These are phyloP conservation scores for Amphirosellinia nigrospora DNA, from an alignment of 495 filamentous ascomycete genomes.

Conservation along the genomic window DNA sequence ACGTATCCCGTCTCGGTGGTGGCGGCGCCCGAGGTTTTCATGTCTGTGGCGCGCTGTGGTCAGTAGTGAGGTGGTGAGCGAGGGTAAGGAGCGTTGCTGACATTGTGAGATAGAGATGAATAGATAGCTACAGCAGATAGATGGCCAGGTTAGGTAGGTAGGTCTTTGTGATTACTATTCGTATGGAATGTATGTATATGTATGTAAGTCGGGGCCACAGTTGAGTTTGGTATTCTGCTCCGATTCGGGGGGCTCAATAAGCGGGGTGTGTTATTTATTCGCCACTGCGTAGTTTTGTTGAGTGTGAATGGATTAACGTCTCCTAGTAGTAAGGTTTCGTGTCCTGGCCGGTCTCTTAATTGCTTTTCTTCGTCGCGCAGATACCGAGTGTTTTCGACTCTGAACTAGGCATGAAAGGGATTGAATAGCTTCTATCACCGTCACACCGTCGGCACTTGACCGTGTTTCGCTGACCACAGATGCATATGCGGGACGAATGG, in stretches of 20 bases:
- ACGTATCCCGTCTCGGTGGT: conserved; percentile 8
- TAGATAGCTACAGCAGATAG: background rate
- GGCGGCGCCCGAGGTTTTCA: background rate
- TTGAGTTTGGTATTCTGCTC: background rate
- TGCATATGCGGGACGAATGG: too few relatives aligned
- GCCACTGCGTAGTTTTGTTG: too few relatives aligned
- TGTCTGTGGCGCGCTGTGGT: background rate
- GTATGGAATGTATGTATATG: background rate
- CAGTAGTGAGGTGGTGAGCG: background rate
- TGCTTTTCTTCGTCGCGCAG: background rate
- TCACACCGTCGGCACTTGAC: background rate
- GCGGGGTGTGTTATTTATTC: conserved; percentile 2
- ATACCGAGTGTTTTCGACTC: background rate
- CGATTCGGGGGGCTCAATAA: background rate
- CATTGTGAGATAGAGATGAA: background rate
- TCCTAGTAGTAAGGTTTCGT: background rate
- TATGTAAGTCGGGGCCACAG: background rate
- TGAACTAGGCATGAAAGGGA: background rate
- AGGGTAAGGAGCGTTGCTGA: background rate
- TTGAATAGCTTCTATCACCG: background rate
- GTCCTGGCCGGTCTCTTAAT: background rate
- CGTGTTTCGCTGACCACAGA: background rate
- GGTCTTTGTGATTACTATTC: background rate
- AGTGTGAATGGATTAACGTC: background rate
- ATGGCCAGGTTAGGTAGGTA: background rate